phyloP scores from a whole-genome alignment of 768 basidiomycete genomes.

The Suillus decipiens region DNA sequence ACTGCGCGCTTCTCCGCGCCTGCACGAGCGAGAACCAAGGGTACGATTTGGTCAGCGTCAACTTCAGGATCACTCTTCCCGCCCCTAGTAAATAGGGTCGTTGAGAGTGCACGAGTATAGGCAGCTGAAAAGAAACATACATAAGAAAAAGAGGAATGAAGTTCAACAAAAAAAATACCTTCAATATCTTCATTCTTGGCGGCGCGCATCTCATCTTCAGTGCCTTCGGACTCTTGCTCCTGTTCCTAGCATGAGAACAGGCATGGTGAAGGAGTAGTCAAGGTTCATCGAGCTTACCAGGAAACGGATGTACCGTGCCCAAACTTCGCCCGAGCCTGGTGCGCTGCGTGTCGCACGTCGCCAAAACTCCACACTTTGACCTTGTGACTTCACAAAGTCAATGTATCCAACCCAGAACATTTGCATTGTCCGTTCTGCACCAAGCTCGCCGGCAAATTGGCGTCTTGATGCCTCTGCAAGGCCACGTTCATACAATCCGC shows the following conservation, averaged over 20 bases:
- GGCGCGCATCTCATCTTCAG: background rate
- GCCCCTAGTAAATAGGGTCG: slow-evolving; percentile 48
- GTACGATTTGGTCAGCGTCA: slow-evolving; percentile 68
- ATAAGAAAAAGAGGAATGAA: background rate
- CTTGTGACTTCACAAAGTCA: slow-evolving; percentile 55
- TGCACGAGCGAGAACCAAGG: slow-evolving; percentile 63
- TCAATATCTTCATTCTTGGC: background rate
- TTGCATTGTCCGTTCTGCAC: slow-evolving; percentile 58
- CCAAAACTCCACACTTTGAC: background rate
- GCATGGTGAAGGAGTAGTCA: background rate
- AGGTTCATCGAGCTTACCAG: slow-evolving; percentile 45
- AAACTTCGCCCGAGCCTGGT: slow-evolving; percentile 75
- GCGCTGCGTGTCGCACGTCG: slow-evolving; percentile 69
- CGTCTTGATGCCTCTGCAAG: slow-evolving; percentile 70
- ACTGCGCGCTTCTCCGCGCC: slow-evolving; percentile 61
- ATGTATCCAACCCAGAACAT: slow-evolving; percentile 76
- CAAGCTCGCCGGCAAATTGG: slow-evolving; percentile 52
- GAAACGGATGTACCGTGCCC: slow-evolving; percentile 76
- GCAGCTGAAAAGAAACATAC: slow-evolving; percentile 43
- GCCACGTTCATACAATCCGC: slow-evolving; percentile 69
- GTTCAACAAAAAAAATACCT: background rate
- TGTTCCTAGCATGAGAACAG: slow-evolving; percentile 24
- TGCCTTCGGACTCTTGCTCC: slow-evolving; percentile 10
- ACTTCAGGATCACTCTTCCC: slow-evolving; percentile 21
- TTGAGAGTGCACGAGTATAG: slow-evolving; percentile 57